Evolutionary conservation across 1,284 basidiomycete species (phyloP).

Genomic region (Moesziomyces antarcticus): DNA sequence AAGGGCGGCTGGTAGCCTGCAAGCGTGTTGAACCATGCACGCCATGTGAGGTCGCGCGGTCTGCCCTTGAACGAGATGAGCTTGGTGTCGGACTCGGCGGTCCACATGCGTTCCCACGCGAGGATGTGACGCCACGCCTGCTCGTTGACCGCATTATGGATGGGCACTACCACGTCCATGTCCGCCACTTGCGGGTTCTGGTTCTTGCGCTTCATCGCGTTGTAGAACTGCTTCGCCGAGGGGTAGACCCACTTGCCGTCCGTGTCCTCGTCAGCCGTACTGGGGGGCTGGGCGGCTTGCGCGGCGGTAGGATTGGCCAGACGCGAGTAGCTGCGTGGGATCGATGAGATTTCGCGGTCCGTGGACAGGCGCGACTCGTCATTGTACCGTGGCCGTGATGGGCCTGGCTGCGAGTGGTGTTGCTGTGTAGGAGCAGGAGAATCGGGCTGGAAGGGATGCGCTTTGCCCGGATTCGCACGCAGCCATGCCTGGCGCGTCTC

Average conservation of each 20-base stretch:
- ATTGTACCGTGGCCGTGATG: constrained; percentile 20
- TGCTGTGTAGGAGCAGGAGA: background rate
- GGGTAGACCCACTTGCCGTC: constrained; percentile 90
- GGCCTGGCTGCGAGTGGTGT: constrained; percentile 10
- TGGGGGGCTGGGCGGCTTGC: constrained; percentile 10
- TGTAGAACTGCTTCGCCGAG: constrained; percentile 96
- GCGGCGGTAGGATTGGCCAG: constrained; percentile 20
- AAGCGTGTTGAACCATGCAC: constrained; percentile 82
- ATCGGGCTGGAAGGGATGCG: constrained; percentile 28
- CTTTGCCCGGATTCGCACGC: constrained; percentile 59
- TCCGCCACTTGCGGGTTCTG: constrained; percentile 76
- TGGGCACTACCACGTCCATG: constrained; percentile 96
- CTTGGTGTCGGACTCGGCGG: constrained; percentile 69
- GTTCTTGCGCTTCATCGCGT: constrained; percentile 90
- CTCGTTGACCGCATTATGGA: constrained; percentile 99
- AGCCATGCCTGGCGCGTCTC: constrained; percentile 68
- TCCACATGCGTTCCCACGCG: constrained; percentile 78
- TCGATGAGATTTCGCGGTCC: constrained; percentile 85
- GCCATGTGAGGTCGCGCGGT: constrained; percentile 73
- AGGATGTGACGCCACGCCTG: constrained; percentile 90
- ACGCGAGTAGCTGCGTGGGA: constrained; percentile 74
- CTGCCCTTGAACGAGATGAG: constrained; percentile 81
- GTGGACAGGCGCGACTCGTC: constrained; percentile 69
- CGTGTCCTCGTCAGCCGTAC: constrained; percentile 29
- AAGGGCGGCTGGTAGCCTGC: constrained; percentile 95